Conservation (phyloP, 2,329 filamentous ascomycete species). For the Nemania sp. region DNA sequence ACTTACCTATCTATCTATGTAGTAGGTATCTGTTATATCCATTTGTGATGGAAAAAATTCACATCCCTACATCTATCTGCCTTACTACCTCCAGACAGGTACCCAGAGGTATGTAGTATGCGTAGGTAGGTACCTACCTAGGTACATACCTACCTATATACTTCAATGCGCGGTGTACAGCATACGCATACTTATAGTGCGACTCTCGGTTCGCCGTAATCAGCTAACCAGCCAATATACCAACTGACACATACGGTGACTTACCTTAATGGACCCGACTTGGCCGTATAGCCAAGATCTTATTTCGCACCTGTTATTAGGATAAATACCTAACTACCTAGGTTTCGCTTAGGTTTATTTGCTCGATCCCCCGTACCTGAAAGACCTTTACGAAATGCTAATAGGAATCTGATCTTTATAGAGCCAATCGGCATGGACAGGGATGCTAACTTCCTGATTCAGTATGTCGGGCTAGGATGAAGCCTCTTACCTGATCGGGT, state of each 20-base stretch:
- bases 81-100: too few species aligned
- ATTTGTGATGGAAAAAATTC: neutral
- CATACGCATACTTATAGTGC: too few species aligned
- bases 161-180: neutral
- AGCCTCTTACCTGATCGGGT: conserved; percentile 26
- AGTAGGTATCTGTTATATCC: neutral
- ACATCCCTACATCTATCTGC: neutral
- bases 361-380: conserved; percentile 7
- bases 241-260: conserved; percentile 12
- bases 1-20: neutral
- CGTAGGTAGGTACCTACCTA: neutral
- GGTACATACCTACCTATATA: neutral
- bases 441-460: conserved; percentile 39
- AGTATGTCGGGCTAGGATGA: conserved; percentile 22
- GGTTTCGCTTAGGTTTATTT: neutral
- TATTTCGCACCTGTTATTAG: conserved; percentile 11
- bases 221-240: conserved; percentile 2
- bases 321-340: conserved; percentile 16
- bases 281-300: conserved; percentile 18
- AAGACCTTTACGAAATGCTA: conserved; percentile 6
- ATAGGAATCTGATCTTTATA: conserved; percentile 23
- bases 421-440: conserved; percentile 14
- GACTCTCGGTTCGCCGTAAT: neutral
- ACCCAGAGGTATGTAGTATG: neutral
- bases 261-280: conserved; percentile 27